phyloP scores from a whole-genome alignment of 306 rosid species.

The Cicer arietinum region DNA sequence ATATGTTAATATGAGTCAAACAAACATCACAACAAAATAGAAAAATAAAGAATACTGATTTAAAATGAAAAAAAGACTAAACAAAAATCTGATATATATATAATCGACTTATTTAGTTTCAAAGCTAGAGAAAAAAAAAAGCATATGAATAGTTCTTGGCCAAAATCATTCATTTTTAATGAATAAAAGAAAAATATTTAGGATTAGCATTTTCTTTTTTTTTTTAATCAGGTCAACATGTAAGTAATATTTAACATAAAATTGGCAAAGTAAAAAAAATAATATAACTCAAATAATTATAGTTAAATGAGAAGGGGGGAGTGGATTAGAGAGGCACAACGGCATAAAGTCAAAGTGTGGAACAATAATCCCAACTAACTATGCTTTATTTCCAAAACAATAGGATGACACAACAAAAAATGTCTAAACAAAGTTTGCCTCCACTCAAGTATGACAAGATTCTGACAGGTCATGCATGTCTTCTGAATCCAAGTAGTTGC shows the following conservation, averaged over 20 bases:
- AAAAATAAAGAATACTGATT: too few relatives aligned
- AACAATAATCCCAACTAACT: slow-evolving; percentile 39
- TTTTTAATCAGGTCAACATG: not conserved
- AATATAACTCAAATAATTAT: too few relatives aligned
- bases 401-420: slow-evolving; percentile 32
- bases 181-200: too few relatives aligned
- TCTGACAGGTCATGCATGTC: slow-evolving; percentile 40
- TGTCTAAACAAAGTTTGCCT: slow-evolving; percentile 41
- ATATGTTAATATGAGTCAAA: too few relatives aligned
- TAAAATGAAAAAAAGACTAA: too few relatives aligned
- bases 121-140: too few relatives aligned
- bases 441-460: slow-evolving; percentile 35
- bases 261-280: not conserved
- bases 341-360: not conserved
- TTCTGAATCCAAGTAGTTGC: slow-evolving; percentile 19
- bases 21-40: too few relatives aligned
- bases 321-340: not conserved
- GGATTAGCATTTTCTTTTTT: not conserved
- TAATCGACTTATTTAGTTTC: too few relatives aligned
- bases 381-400: slow-evolving; percentile 40
- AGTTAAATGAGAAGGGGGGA: not conserved
- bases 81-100: too few relatives aligned
- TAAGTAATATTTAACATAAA: slow-evolving; percentile 1
- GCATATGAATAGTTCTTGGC: too few relatives aligned
- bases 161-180: too few relatives aligned